phyloP scores from a whole-genome alignment of 2,329 filamentous ascomycete species.

The Fusarium circinatum region DNA sequence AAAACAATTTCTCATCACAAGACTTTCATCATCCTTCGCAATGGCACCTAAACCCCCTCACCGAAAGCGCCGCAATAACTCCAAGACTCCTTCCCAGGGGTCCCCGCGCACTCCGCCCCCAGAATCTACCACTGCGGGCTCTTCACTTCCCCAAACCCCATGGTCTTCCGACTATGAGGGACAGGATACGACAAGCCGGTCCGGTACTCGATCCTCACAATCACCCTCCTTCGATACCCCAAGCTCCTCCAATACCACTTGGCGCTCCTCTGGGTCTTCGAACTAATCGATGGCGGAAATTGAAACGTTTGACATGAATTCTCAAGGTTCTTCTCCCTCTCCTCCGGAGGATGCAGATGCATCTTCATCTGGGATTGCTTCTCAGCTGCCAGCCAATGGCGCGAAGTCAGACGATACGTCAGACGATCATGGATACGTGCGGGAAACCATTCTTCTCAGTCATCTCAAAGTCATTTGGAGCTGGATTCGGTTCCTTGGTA shows the following conservation, averaged over 20 bases:
- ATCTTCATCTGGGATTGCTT: not conserved
- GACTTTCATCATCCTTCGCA: not conserved
- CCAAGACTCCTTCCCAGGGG: not conserved
- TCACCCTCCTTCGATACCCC: not conserved
- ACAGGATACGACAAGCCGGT: not conserved
- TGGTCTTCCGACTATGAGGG: not conserved
- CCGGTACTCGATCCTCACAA: not conserved
- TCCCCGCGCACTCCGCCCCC: not conserved
- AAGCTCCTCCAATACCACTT: not conserved
- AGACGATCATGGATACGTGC: not conserved
- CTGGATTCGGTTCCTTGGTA: not conserved
- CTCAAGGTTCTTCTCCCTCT: not conserved
- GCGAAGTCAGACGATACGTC: not conserved
- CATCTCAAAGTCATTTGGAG: not conserved
- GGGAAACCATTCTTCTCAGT: not conserved
- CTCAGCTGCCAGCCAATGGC: not conserved
- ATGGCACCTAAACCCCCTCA: not conserved
- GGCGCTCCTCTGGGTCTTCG: not conserved
- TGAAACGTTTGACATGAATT: not conserved
- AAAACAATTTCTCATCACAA: not conserved
- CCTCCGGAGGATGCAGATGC: not conserved
- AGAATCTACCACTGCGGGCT: not conserved
- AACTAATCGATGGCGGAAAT: not conserved
- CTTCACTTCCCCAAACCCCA: not conserved
- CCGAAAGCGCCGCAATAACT: not conserved